Percentiles rank a stretch among this genome's conserved stretches.
phyloP scores from a whole-genome alignment of 192 early-diverging fungal species.

The Backusella morwellensis region DNA sequence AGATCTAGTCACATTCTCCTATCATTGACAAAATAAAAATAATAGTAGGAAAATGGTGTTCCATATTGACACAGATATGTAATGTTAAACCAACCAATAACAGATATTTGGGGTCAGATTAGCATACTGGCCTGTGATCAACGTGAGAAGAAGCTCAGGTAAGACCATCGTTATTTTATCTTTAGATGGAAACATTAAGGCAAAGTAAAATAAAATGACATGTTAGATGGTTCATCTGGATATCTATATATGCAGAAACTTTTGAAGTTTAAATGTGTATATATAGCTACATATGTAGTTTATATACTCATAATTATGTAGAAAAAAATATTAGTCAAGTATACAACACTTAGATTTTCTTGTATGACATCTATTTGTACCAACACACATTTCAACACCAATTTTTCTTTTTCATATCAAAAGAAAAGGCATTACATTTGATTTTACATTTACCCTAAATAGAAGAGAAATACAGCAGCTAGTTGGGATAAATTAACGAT shows the following conservation, averaged over 20 bases:
- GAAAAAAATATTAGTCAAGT: background rate
- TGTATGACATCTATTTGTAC: constrained; percentile 1
- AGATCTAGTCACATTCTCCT: background rate
- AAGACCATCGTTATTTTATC: constrained; percentile 5
- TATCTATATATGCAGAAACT: background rate
- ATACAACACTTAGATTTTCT: background rate
- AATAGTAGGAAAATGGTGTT: background rate
- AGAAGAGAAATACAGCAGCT: background rate
- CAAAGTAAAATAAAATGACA: background rate
- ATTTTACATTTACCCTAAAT: background rate
- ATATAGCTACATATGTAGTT: background rate
- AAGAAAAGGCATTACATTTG: background rate
- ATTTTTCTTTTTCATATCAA: background rate
- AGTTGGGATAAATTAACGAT: background rate
- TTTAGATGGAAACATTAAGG: background rate
- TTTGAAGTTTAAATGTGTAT: background rate
- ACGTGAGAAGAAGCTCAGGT: constrained; percentile 3
- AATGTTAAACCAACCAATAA: background rate
- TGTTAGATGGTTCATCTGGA: background rate
- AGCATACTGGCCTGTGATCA: constrained; percentile 5
- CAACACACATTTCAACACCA: constrained; percentile 6
- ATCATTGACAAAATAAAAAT: background rate
- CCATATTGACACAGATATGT: constrained; percentile 1
- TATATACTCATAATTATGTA: background rate
- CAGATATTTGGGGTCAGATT: background rate